These are phyloP conservation scores for Naganishia friedmannii DNA, from an alignment of 768 basidiomycete genomes.

Conservation along the genomic window DNA sequence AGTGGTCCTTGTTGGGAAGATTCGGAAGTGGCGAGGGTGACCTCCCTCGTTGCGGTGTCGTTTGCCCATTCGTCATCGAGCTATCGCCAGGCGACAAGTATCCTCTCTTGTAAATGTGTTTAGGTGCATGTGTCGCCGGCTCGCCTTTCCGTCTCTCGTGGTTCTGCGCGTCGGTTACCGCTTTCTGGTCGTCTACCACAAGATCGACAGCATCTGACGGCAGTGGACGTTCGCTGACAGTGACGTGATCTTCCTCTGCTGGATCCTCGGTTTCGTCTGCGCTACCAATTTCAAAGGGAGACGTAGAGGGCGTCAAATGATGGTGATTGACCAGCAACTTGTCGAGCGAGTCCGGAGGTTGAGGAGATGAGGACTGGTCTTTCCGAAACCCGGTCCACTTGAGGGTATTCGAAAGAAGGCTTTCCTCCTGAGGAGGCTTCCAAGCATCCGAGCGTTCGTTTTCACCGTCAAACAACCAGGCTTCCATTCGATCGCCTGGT, in stretches of 20 bases:
- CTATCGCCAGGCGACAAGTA: conserved; percentile 6
- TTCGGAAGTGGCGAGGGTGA: conserved; percentile 16
- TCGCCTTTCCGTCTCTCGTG: conserved; percentile 65
- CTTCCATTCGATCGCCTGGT: conserved; percentile 32
- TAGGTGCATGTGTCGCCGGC: conserved; percentile 53
- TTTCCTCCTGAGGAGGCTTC: conserved; percentile 27
- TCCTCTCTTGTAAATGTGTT: conserved; percentile 40
- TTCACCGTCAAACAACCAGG: conserved; percentile 46
- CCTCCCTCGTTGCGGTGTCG: not conserved
- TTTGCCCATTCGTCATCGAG: not conserved
- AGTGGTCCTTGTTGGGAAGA: not conserved
- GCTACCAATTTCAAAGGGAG: conserved; percentile 41
- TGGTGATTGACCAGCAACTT: conserved; percentile 11
- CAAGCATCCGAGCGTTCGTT: conserved; percentile 40
- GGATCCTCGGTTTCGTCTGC: conserved; percentile 38
- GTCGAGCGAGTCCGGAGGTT: not conserved
- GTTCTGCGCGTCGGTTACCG: conserved; percentile 58
- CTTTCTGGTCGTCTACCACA: conserved; percentile 67
- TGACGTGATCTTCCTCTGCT: conserved; percentile 35
- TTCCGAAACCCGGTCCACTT: conserved; percentile 19
- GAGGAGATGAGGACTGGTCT: conserved; percentile 10
- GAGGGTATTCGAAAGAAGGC: conserved; percentile 17
- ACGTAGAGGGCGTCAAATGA: conserved; percentile 33
- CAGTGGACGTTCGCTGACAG: conserved; percentile 38
- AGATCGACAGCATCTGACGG: conserved; percentile 77